These are phyloP conservation scores for Kwoniella sp. DNA, from an alignment of 768 basidiomycete species.

Conservation along the genomic window DNA sequence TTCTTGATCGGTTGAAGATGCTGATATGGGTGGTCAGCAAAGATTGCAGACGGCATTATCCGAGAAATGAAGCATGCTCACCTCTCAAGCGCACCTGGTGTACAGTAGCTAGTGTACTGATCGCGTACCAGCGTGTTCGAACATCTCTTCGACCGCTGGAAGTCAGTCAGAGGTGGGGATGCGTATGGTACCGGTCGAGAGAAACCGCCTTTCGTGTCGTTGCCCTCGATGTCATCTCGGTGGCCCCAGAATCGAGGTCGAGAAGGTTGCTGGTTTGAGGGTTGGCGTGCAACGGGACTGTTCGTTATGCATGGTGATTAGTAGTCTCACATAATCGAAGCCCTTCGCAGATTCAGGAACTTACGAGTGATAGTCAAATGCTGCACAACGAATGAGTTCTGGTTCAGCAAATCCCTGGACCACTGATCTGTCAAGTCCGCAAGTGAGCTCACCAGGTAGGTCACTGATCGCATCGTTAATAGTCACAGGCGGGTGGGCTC, in stretches of 20 bases:
- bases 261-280: not conserved
- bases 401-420: too few species aligned
- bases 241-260: not conserved
- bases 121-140: not conserved
- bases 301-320: not conserved
- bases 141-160: conserved; percentile 22
- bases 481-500: conserved; percentile 27
- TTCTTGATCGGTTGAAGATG: conserved; percentile 8
- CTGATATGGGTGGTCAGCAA: not conserved
- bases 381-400: too few species aligned
- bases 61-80: conserved; percentile 4
- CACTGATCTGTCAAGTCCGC: too few species aligned
- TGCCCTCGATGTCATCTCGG: not conserved
- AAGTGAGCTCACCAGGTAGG: conserved; percentile 36
- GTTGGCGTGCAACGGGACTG: not conserved
- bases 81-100: conserved; percentile 22
- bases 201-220: conserved; percentile 22
- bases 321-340: too few species aligned
- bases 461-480: conserved; percentile 35
- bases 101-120: conserved; percentile 27
- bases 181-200: conserved; percentile 12
- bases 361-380: conserved; percentile 18
- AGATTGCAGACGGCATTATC: not conserved
- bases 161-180: conserved; percentile 19
- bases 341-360: too few species aligned